These are phyloP conservation scores for Glebionis coronaria DNA, from an alignment of 129 eudicot species.

Conservation along the genomic window DNA sequence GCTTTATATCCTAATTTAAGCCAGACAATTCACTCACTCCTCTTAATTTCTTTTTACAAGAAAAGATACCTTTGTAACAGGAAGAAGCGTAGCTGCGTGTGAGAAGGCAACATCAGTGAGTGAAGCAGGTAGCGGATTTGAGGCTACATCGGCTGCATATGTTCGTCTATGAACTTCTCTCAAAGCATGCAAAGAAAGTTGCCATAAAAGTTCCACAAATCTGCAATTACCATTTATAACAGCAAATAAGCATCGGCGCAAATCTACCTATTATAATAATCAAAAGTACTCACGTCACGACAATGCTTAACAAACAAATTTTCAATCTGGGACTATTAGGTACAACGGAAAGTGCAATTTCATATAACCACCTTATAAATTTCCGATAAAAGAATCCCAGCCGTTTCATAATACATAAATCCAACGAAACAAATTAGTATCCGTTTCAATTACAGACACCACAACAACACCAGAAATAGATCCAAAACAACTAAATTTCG, in stretches of 20 bases:
- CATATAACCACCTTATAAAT: neutral
- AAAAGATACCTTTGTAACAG: constrained; percentile 79
- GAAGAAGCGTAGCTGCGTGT: constrained; percentile 94
- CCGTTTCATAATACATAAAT: too few relatives aligned
- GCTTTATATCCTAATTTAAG: neutral
- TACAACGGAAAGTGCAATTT: constrained; percentile 1
- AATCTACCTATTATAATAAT: neutral
- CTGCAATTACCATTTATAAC: constrained; percentile 50
- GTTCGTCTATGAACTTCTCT: constrained; percentile 98
- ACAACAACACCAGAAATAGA: neutral
- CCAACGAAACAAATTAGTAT: too few relatives aligned
- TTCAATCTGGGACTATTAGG: neutral
- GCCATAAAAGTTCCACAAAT: constrained; percentile 98
- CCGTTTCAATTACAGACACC: too few relatives aligned
- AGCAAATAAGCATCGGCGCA: constrained; percentile 12
- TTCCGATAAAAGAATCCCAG: too few relatives aligned
- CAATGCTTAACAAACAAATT: constrained; percentile 1
- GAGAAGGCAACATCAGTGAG: constrained; percentile 97
- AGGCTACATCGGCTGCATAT: constrained; percentile 91
- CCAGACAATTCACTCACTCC: neutral
- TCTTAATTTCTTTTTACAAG: neutral
- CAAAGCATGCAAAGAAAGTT: constrained; percentile 97
- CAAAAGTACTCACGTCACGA: neutral
- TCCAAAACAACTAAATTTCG: constrained; percentile 9
- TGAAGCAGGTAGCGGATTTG: constrained; percentile 92